Evolutionary conservation across 495 filamentous ascomycete species (phyloP).

Genomic region (Penicillium robsamsonii): DNA sequence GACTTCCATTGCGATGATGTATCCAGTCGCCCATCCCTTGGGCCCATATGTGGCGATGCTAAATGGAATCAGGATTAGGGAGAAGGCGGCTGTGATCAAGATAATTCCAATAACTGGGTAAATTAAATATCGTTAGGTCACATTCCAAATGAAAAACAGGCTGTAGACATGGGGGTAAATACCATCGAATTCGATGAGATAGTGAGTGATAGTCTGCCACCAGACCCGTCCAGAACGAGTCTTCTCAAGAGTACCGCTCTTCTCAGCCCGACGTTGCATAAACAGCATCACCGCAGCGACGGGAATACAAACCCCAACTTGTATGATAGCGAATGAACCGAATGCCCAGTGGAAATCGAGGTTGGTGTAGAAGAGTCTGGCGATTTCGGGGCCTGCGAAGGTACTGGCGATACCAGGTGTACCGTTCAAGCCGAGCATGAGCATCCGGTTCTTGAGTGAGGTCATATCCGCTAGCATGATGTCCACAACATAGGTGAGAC

Average conservation of each 20-base stretch:
- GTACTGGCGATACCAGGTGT: slow-evolving; percentile 58
- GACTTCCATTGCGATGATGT: slow-evolving; percentile 54
- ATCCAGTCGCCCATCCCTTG: slow-evolving; percentile 44
- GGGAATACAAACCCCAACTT: slow-evolving; percentile 36
- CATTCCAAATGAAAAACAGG: not conserved
- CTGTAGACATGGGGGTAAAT: not conserved
- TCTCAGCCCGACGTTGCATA: slow-evolving; percentile 49
- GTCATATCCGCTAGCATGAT: slow-evolving; percentile 63
- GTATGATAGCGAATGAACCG: slow-evolving; percentile 53
- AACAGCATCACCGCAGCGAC: slow-evolving; percentile 46
- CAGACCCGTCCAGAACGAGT: slow-evolving; percentile 21
- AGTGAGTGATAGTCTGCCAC: slow-evolving; percentile 18
- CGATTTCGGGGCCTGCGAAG: slow-evolving; percentile 22
- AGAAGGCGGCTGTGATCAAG: slow-evolving; percentile 48
- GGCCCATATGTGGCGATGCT: slow-evolving; percentile 42
- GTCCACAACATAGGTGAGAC: slow-evolving; percentile 49
- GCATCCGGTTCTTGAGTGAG: slow-evolving; percentile 52
- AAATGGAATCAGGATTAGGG: slow-evolving; percentile 55
- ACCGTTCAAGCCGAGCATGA: slow-evolving; percentile 52
- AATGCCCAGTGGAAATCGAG: slow-evolving; percentile 55
- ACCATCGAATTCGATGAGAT: slow-evolving; percentile 24
- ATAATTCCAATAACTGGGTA: slow-evolving; percentile 47
- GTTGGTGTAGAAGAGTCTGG: slow-evolving; percentile 16
- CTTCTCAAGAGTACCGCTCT: slow-evolving; percentile 28
- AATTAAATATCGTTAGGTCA: not conserved